A percentile compares a stretch with the other conserved stretches of the same genome.
Evolutionary conservation across 2,329 filamentous ascomycete genomes (phyloP).

Genomic region (Lecanicillium sp.): DNA sequence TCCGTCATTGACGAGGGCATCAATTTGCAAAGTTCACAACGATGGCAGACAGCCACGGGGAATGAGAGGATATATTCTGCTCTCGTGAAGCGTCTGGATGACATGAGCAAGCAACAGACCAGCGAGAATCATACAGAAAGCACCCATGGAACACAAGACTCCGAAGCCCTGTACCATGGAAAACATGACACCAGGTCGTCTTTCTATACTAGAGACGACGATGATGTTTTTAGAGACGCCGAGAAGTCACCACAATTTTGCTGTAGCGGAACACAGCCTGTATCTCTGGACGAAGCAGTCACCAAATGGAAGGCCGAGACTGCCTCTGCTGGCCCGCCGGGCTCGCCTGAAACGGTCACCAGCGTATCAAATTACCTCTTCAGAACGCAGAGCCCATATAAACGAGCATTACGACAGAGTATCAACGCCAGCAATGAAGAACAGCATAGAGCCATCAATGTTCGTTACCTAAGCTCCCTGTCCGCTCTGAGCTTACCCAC

Average conservation of each 20-base stretch:
- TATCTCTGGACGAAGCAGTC: background rate
- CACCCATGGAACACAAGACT: background rate
- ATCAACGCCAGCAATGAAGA: slow-evolving; percentile 29
- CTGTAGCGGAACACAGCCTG: too few relatives aligned
- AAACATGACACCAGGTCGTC: slow-evolving; percentile 19
- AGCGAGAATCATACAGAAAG: slow-evolving; percentile 10
- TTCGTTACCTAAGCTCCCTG: slow-evolving; percentile 30
- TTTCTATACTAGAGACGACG: slow-evolving; percentile 23
- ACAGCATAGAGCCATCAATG: slow-evolving; percentile 17
- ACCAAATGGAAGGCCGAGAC: slow-evolving; percentile 4
- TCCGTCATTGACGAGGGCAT: slow-evolving; percentile 56
- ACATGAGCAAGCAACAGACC: slow-evolving; percentile 22
- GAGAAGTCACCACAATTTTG: too few relatives aligned
- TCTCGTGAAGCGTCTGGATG: slow-evolving; percentile 48
- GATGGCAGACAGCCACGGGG: slow-evolving; percentile 30
- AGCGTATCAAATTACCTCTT: slow-evolving; percentile 45
- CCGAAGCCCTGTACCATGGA: too few relatives aligned
- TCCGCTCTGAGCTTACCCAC: slow-evolving; percentile 31
- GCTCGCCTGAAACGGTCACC: slow-evolving; percentile 40
- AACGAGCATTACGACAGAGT: slow-evolving; percentile 39
- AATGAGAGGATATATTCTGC: slow-evolving; percentile 56
- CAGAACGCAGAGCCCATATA: slow-evolving; percentile 47
- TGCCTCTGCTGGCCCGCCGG: slow-evolving; percentile 15
- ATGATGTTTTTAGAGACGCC: slow-evolving; percentile 22
- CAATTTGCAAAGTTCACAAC: slow-evolving; percentile 19